These are phyloP conservation scores for Clarireedia hainanense DNA, from an alignment of 2,329 filamentous ascomycete genomes.

Conservation along the genomic window DNA sequence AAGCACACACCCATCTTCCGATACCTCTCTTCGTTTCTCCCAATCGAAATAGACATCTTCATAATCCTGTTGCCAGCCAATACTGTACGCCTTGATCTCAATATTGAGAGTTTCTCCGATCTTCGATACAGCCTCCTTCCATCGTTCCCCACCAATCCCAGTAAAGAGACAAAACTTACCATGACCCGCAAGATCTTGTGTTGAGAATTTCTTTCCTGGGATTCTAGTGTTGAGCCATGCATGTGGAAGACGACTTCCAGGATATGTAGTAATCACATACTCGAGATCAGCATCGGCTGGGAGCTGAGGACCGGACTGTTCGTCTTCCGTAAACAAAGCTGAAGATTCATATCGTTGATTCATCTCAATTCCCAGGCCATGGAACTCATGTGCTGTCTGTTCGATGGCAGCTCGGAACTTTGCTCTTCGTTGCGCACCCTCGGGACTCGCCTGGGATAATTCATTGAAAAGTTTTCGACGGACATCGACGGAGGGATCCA, in stretches of 20 bases:
- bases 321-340: slow-evolving; percentile 17
- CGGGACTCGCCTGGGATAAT: slow-evolving; percentile 10
- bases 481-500: slow-evolving; percentile 19
- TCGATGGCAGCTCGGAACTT: background rate
- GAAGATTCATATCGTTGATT: slow-evolving; percentile 20
- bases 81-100: background rate
- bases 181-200: slow-evolving; percentile 17
- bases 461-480: slow-evolving; percentile 10
- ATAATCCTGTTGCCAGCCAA: slow-evolving; percentile 4
- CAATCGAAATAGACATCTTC: slow-evolving; percentile 10
- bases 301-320: slow-evolving; percentile 9
- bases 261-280: slow-evolving; percentile 18
- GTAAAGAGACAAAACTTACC: slow-evolving; percentile 15
- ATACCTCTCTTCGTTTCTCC: slow-evolving; percentile 4
- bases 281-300: slow-evolving; percentile 16
- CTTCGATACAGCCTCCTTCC: slow-evolving; percentile 9
- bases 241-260: slow-evolving; percentile 25
- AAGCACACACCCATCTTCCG: slow-evolving; percentile 12
- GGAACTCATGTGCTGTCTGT: slow-evolving; percentile 13
- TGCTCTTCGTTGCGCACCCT: slow-evolving; percentile 11
- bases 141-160: slow-evolving; percentile 11
- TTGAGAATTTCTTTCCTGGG: slow-evolving; percentile 15
- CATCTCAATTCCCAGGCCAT: slow-evolving; percentile 20
- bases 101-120: background rate
- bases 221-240: slow-evolving; percentile 17